Percentiles rank a stretch among this genome's conserved stretches.
Conservation (phyloP, 495 filamentous ascomycete genomes). For the Tuber melanosporum region DNA sequence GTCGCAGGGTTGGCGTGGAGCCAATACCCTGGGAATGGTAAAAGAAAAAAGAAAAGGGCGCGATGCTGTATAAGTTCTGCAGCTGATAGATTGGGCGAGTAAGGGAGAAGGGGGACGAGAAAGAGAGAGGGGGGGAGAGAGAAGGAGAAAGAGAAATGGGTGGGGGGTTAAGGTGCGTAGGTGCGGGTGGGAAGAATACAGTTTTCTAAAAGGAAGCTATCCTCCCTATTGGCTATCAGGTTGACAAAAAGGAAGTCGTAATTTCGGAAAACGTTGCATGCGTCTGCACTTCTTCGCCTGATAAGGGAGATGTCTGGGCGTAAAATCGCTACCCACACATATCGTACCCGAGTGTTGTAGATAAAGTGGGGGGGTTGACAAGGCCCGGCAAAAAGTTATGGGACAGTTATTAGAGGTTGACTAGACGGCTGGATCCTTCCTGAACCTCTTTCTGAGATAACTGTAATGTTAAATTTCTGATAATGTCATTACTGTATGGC, state of each 20-base stretch:
- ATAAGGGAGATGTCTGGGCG: slow-evolving; percentile 2
- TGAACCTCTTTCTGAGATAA: background rate
- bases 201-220: background rate
- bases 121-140: background rate
- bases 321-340: background rate
- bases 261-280: background rate
- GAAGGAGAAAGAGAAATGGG: background rate
- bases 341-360: background rate
- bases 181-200: background rate
- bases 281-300: background rate
- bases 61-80: background rate
- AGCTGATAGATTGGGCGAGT: background rate
- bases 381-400: background rate
- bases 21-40: background rate
- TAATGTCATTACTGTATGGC: background rate
- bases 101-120: background rate
- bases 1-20: background rate
- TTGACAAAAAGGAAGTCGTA: slow-evolving; percentile 5
- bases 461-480: background rate
- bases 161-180: background rate
- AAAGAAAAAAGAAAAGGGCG: background rate
- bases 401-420: background rate
- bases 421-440: background rate
- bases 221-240: background rate
- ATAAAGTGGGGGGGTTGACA: background rate